Percentiles rank a stretch among this genome's conserved stretches.
Conservation (phyloP, 768 basidiomycete species). For the Mycena galericulata region DNA sequence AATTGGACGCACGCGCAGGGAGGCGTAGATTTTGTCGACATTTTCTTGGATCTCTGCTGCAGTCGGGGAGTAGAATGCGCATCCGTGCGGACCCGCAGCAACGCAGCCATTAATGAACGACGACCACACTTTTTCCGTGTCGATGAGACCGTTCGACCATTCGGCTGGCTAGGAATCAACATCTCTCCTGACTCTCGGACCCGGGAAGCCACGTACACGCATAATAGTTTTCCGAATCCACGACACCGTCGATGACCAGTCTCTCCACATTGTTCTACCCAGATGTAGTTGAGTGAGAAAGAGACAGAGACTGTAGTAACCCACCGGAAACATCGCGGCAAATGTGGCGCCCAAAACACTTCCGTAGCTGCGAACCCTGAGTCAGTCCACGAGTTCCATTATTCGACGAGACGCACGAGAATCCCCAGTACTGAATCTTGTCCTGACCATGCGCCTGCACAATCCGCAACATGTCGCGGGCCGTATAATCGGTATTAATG, state of each 20-base stretch:
- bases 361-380: conserved; percentile 20
- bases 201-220: neutral
- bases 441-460: conserved; percentile 22
- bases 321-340: conserved; percentile 35
- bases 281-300: neutral
- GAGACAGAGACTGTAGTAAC: neutral
- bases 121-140: conserved; percentile 51
- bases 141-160: conserved; percentile 25
- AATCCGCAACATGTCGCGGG: conserved; percentile 35
- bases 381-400: neutral
- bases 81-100: conserved; percentile 49
- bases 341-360: conserved; percentile 33
- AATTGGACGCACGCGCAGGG: conserved; percentile 46
- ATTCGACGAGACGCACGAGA: conserved; percentile 21
- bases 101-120: conserved; percentile 52
- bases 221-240: conserved; percentile 23
- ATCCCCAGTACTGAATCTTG: conserved; percentile 34
- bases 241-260: conserved; percentile 31
- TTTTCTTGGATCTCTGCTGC: conserved; percentile 49
- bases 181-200: too few species aligned
- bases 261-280: conserved; percentile 30
- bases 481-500: too few species aligned
- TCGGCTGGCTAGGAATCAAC: neutral
- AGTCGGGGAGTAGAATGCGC: conserved; percentile 54
- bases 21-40: conserved; percentile 47